Percentiles rank a stretch among this genome's conserved stretches.
Conservation (phyloP, 176 grass and related monocot species). For the Eragrostis nindensis region DNA sequence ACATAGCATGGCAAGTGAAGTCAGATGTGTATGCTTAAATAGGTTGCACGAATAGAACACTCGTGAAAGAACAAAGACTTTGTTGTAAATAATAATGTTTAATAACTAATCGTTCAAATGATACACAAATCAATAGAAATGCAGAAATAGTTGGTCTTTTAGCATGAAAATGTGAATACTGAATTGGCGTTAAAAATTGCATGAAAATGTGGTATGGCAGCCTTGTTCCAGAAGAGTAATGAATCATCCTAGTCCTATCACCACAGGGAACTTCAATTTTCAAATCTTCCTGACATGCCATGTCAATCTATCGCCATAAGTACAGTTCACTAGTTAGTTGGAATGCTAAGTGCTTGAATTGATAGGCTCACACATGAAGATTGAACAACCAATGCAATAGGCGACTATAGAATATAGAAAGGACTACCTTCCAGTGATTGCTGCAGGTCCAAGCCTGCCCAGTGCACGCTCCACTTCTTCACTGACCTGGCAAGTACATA, state of each 20-base stretch:
- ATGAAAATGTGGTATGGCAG: not conserved
- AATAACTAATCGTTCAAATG: not conserved
- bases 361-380: not conserved
- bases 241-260: not conserved
- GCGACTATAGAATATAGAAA: not conserved
- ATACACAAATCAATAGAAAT: not conserved
- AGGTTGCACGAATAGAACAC: not conserved
- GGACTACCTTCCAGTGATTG: slow-evolving; percentile 51
- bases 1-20: not conserved
- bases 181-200: not conserved
- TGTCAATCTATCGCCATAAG: not conserved
- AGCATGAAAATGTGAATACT: not conserved
- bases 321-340: not conserved
- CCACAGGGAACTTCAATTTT: not conserved
- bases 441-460: slow-evolving; percentile 49
- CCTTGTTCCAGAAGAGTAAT: not conserved
- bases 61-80: slow-evolving; percentile 1
- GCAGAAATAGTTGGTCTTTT: not conserved
- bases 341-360: not conserved
- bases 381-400: not conserved
- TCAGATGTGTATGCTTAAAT: not conserved
- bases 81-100: not conserved
- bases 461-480: slow-evolving; percentile 88
- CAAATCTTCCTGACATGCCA: not conserved
- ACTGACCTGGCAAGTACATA: slow-evolving; percentile 79